Evolutionary conservation across 176 grass and related monocot species (phyloP), one percentile per base, ranked within the genome.

Genomic region (Elaeis guineensis): DNA sequence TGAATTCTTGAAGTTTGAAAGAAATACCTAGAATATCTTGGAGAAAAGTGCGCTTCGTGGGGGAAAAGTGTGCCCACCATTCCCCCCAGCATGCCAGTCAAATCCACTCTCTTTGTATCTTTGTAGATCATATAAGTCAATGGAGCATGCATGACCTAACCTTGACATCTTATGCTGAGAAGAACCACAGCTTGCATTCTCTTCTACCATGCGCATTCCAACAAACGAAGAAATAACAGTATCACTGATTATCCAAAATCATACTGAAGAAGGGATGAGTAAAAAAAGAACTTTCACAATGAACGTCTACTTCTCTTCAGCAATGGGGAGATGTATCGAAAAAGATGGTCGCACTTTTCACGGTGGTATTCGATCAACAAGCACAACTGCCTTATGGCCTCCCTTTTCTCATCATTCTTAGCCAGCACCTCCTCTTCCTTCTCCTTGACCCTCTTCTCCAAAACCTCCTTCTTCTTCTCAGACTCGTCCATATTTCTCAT

Each of bases 331-430:
- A 81, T 58, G 60, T 82, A 73, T 16, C 61, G 67, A 32, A 64
- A 26, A 60, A 97, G 78, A 69, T 80, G 61, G 5, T 75, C 57
- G 5, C 63, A 88, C 26, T 97, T 83, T 58, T 88, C 85, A 50
- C 80, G 77, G 75, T 97, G 85, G 75, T 91, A 97, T 18, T 88
- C 76, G 50, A 91, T 97, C 22, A 65, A 54, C 50, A 72, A 64
- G 23, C 92, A 85, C 16, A 97, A 23, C 58, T 91, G 92, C 66
- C 86, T 97, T 76, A 97, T 97, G n/a, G 78, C 87, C 72, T 97
- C 92, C 60, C 76, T 78, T 66, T 97, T 97, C 78, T 97, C 83
- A 21, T 88, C 75, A 26, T 82, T 82, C 53, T 73, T 90, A 73
- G 67, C 44, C 28, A 65, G 63, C 65, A 90, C 49, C 54, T 90